Conservation (phyloP, 2,329 filamentous ascomycete genomes). For the Fusarium sp. region DNA sequence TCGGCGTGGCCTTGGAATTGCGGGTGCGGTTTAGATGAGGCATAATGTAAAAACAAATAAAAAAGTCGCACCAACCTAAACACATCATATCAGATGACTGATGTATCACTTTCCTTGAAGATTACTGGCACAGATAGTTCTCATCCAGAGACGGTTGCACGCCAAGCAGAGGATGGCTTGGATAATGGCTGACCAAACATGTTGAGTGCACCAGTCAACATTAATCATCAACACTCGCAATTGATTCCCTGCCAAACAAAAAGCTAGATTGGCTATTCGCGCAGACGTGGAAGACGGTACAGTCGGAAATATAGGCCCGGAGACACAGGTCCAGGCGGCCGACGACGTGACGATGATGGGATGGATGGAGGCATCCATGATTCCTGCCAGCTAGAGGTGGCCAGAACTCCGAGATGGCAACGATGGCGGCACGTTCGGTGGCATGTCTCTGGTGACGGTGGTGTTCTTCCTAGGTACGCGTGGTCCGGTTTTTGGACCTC, state of each 20-base stretch:
- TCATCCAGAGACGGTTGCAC: neutral
- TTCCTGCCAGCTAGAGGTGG: neutral
- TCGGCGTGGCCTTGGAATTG: neutral
- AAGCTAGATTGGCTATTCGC: conserved; percentile 21
- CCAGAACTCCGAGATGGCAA: neutral
- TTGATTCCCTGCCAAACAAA: conserved; percentile 3
- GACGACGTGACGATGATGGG: neutral
- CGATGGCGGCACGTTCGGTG: neutral
- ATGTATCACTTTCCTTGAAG: neutral
- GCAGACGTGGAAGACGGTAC: conserved; percentile 18
- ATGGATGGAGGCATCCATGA: neutral
- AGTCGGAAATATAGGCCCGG: conserved; percentile 26
- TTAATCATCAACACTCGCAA: neutral
- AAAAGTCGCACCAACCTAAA: conserved; percentile 5
- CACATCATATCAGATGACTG: neutral
- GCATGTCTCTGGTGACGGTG: neutral
- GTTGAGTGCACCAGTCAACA: conserved; percentile 16
- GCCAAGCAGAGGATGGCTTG: conserved; percentile 17
- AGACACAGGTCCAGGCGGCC: neutral
- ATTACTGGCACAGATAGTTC: conserved; percentile 22
- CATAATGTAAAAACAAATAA: conserved; percentile 1
- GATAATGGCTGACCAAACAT: conserved; percentile 2
- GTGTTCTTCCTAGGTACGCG: neutral
- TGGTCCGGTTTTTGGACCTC: neutral
- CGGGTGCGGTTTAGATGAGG: conserved; percentile 18